Base-by-base conservation (phyloP, 441 rosid genomes). In the Pelargonium fulgidum region DNA sequence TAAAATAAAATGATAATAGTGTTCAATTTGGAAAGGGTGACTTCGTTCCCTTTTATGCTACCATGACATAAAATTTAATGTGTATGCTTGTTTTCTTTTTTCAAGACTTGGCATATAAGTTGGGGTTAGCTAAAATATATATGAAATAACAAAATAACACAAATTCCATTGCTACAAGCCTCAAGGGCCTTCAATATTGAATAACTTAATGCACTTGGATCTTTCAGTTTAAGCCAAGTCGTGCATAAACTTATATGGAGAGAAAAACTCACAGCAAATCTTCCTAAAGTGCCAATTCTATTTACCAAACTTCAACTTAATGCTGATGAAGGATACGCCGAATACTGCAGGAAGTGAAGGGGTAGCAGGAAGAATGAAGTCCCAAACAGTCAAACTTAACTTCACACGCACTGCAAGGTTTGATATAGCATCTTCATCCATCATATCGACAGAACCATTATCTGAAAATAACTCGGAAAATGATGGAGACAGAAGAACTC, bases 261-360 rank as follows among this genome's bases (percentile, higher is more conserved):
- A 58, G 26, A 8, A 58, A 17, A 58, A 58, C 29, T 58, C 62
- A 7, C 62, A 19, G 4, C 19, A 58, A 2, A 58, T 58, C 26
- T 19, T 58, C 8, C 26, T 36, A 7, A 36, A 36, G 41, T 36
- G 41, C 41, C 41, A 36, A 36, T 36, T 36, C 8, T 36, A 36
- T 58, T 16, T 58, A 6, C 29, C 1, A 4, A 58, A 19, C 29
- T 19, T 58, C 3, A 58, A 58, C 10, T 58, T 17, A 56, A 56
- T 22, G 13, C 24, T 12, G 52, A 65, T 70, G 48, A n/a, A 85
- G 92, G 94, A 89, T 88, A 89, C 95, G 76, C 96, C 97, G 83
- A 91, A 85, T 73, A 93, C 97, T 64, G 98, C 89, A 68, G 96
- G 96, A 20, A 91, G 90, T 62, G 98, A 91, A 39, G 98, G 97